These are phyloP conservation scores for Lentinula lateritia DNA, from an alignment of 768 basidiomycete species.

Conservation along the genomic window DNA sequence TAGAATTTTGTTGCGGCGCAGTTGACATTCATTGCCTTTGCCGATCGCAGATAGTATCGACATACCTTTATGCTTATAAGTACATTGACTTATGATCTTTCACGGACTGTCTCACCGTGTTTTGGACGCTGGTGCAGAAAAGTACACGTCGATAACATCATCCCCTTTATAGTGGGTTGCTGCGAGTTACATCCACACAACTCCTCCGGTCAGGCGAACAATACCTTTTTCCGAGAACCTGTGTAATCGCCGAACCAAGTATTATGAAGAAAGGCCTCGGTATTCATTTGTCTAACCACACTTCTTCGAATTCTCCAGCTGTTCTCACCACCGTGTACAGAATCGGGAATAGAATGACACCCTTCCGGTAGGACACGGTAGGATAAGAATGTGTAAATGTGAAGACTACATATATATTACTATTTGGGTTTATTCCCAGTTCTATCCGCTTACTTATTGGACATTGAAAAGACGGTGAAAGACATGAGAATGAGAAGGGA, in stretches of 20 bases:
- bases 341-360: background rate
- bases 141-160: too few relatives aligned
- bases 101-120: too few relatives aligned
- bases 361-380: background rate
- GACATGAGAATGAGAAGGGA: background rate
- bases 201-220: too few relatives aligned
- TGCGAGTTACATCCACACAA: too few relatives aligned
- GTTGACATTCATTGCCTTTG: background rate
- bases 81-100: too few relatives aligned
- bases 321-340: background rate
- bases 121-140: too few relatives aligned
- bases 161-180: too few relatives aligned
- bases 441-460: background rate
- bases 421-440: background rate
- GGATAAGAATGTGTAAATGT: background rate
- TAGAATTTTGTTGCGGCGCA: background rate
- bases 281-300: background rate
- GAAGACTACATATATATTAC: background rate
- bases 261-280: background rate
- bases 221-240: background rate
- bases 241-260: background rate
- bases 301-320: background rate
- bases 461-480: background rate
- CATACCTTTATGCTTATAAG: too few relatives aligned
- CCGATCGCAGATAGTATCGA: too few relatives aligned